Conservation (phyloP, 208 protist species). For the Trypanosoma theileri region DNA sequence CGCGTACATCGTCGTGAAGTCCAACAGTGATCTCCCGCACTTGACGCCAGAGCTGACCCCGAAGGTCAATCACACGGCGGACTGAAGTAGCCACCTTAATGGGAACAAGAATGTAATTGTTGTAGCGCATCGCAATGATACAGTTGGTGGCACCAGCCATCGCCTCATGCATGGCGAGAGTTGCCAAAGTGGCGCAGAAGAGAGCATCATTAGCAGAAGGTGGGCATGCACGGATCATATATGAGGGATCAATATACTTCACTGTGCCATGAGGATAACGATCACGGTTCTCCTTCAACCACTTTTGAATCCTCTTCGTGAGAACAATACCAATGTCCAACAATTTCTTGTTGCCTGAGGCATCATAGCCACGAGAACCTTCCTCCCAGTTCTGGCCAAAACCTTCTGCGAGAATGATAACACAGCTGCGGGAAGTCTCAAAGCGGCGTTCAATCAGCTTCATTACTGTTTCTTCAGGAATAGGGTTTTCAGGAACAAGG, state of each 20-base stretch:
- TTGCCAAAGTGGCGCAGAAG: slow-evolving; percentile 84
- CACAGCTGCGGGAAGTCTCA: slow-evolving; percentile 68
- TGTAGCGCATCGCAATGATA: slow-evolving; percentile 88
- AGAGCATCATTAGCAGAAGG: slow-evolving; percentile 89
- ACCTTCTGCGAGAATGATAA: slow-evolving; percentile 95
- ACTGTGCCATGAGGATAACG: slow-evolving; percentile 74
- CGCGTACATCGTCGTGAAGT: slow-evolving; percentile 62
- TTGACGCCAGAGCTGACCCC: slow-evolving; percentile 83
- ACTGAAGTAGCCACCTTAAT: slow-evolving; percentile 88
- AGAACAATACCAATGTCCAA: slow-evolving; percentile 91
- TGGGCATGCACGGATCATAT: slow-evolving; percentile 94
- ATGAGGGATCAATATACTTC: slow-evolving; percentile 97
- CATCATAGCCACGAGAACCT: slow-evolving; percentile 69
- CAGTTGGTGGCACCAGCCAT: slow-evolving; percentile 88
- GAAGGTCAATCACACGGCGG: slow-evolving; percentile 77
- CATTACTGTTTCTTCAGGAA: slow-evolving; percentile 84
- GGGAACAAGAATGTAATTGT: slow-evolving; percentile 90
- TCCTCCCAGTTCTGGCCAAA: slow-evolving; percentile 89
- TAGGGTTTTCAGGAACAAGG: slow-evolving; percentile 90
- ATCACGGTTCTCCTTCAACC: slow-evolving; percentile 69
- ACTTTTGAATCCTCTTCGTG: slow-evolving; percentile 80
- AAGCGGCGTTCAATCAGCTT: slow-evolving; percentile 84
- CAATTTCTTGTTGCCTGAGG: slow-evolving; percentile 92
- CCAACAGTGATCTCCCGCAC: slow-evolving; percentile 89
- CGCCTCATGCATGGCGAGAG: slow-evolving; percentile 89